A percentile compares a stretch with the other conserved stretches of the same genome.
Evolutionary conservation across 768 basidiomycete species (phyloP).

Genomic region (Russula sp.): DNA sequence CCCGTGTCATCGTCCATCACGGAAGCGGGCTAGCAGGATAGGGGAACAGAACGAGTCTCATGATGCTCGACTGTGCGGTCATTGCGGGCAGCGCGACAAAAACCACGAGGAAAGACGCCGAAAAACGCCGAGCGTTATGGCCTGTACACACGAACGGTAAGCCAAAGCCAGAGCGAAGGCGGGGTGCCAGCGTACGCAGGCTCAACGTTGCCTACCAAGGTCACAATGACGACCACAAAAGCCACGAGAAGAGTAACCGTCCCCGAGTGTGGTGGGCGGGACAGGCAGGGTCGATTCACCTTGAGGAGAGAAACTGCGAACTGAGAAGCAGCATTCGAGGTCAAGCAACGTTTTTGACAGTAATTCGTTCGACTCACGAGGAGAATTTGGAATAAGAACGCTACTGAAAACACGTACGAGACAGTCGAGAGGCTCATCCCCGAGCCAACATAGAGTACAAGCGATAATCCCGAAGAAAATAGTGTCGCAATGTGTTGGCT

Average conservation of each 20-base stretch:
- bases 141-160: slow-evolving; percentile 2
- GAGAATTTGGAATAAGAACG: slow-evolving; percentile 22
- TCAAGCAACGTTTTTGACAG: neutral
- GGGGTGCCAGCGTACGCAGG: slow-evolving; percentile 8
- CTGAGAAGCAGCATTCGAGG: neutral
- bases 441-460: slow-evolving; percentile 23
- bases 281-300: slow-evolving; percentile 19
- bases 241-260: slow-evolving; percentile 19
- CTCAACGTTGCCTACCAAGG: slow-evolving; percentile 20
- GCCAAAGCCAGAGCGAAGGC: neutral
- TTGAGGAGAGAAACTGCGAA: slow-evolving; percentile 21
- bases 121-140: slow-evolving; percentile 18
- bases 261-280: slow-evolving; percentile 18
- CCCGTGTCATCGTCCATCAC: neutral
- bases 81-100: slow-evolving; percentile 8
- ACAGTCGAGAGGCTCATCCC: slow-evolving; percentile 22
- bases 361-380: slow-evolving; percentile 10
- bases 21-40: slow-evolving; percentile 15
- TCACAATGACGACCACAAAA: slow-evolving; percentile 15
- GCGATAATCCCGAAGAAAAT: slow-evolving; percentile 13
- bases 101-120: slow-evolving; percentile 15
- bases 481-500: slow-evolving; percentile 18
- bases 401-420: slow-evolving; percentile 24
- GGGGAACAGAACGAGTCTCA: slow-evolving; percentile 6
- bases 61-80: slow-evolving; percentile 15